Base-by-base conservation (phyloP, 768 basidiomycete genomes). In the Lactarius vividus region DNA sequence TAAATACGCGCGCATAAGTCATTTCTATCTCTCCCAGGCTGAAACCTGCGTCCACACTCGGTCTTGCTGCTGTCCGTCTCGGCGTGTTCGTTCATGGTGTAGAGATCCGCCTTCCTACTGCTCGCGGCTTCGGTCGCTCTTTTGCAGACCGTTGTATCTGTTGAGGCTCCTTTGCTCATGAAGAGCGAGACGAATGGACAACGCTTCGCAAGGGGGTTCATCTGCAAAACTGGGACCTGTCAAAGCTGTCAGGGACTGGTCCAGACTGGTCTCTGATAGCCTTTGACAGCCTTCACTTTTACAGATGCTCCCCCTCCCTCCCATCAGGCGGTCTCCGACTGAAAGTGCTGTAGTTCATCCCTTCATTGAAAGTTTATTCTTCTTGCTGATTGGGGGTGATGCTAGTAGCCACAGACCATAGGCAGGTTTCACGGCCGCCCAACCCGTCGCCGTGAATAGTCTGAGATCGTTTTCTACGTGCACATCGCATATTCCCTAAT, bases 181-280 rank as follows among this genome's bases (percentile, higher is more conserved):
- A 37, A n/a, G 5, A 56, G 56, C 33, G 62, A 49, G 33, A 63
- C 62, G 2, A 63, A 63, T 57, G 62, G 31, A n/a, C n/a, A 57
- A 1, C 62, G 62, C 10, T 63, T 63, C 26, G 62, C 62, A 3
- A 55, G 56, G 9, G 62, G 62, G 3, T 1, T 63, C 23, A n/a
- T n/a, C n/a, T n/a, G n/a, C n/a, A n/a, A n/a, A n/a, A n/a, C n/a
- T n/a, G n/a, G n/a, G n/a, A n/a, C n/a, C n/a, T n/a, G n/a, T n/a
- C n/a, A n/a, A n/a, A n/a, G n/a, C n/a, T n/a, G n/a, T n/a, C n/a
- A n/a, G n/a, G n/a, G n/a, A n/a, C n/a, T n/a, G n/a, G n/a, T n/a
- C n/a, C n/a, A n/a, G n/a, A n/a, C n/a, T n/a, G n/a, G n/a, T n/a
- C n/a, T n/a, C n/a, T n/a, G n/a, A n/a, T n/a, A n/a, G n/a, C n/a